These are phyloP conservation scores for Leccinum disarticulatum DNA, from an alignment of 768 basidiomycete species.

Conservation along the genomic window DNA sequence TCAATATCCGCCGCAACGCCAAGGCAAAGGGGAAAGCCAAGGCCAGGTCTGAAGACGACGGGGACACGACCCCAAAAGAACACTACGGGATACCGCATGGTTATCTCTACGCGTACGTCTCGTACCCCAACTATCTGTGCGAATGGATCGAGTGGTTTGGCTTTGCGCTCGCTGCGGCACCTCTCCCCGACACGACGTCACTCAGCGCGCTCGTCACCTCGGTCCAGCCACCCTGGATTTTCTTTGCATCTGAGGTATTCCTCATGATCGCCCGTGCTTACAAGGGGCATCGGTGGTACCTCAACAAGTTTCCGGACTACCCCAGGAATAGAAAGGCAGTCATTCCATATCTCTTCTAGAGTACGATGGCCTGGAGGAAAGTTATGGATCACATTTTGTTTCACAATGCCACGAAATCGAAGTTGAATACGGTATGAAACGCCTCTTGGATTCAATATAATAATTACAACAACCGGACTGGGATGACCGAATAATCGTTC, in stretches of 20 bases:
- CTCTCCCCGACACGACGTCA: slow-evolving; percentile 38
- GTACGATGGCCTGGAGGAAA: not conserved
- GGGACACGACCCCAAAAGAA: slow-evolving; percentile 34
- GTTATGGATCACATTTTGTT: not conserved
- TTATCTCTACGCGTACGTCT: slow-evolving; percentile 71
- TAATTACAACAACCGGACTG: not conserved
- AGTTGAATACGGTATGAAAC: not conserved
- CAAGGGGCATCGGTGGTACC: slow-evolving; percentile 87
- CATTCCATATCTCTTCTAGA: slow-evolving; percentile 73
- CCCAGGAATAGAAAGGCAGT: slow-evolving; percentile 74
- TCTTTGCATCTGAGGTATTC: slow-evolving; percentile 68
- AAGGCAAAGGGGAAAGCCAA: slow-evolving; percentile 34
- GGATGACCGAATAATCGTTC: not conserved
- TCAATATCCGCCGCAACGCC: slow-evolving; percentile 74
- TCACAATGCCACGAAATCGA: not conserved
- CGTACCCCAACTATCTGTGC: slow-evolving; percentile 92
- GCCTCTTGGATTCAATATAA: not conserved
- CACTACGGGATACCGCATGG: slow-evolving; percentile 83
- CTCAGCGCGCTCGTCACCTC: slow-evolving; percentile 44
- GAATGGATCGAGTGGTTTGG: slow-evolving; percentile 96
- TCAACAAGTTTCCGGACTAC: slow-evolving; percentile 73
- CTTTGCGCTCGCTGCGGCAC: slow-evolving; percentile 75
- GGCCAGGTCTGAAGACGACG: slow-evolving; percentile 28
- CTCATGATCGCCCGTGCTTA: slow-evolving; percentile 82
- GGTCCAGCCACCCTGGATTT: slow-evolving; percentile 73